phyloP scores from a whole-genome alignment of 768 basidiomycete species.

The Suillus tomentosus region DNA sequence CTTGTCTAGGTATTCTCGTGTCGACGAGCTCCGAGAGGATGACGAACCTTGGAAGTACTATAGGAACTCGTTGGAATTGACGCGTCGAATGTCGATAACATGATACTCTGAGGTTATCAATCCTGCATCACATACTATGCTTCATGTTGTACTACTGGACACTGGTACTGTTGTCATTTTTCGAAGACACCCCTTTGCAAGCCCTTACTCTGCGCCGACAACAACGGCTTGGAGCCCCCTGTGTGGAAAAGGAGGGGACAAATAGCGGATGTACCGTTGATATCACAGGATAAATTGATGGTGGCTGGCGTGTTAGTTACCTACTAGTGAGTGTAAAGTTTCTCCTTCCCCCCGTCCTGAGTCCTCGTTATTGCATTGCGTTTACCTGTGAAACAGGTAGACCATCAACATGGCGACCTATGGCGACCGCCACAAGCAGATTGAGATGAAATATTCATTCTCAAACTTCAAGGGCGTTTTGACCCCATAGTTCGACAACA shows the following conservation, averaged over 20 bases:
- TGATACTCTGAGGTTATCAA: not conserved
- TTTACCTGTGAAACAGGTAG: not conserved
- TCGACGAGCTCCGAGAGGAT: constrained; percentile 30
- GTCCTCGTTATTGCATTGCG: not conserved
- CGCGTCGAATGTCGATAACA: not conserved
- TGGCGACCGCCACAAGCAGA: not conserved
- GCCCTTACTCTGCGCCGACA: constrained; percentile 72
- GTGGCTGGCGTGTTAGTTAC: not conserved
- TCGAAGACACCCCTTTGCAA: not conserved
- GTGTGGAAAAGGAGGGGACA: constrained; percentile 9
- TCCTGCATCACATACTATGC: not conserved
- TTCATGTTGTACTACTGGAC: not conserved
- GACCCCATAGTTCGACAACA: not conserved
- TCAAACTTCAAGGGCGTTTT: not conserved
- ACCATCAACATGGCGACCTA: not conserved
- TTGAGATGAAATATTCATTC: not conserved
- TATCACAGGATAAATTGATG: not conserved
- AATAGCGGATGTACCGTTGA: not conserved
- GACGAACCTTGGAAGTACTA: constrained; percentile 35
- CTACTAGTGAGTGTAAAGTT: not conserved
- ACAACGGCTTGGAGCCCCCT: constrained; percentile 84
- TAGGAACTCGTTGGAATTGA: constrained; percentile 6
- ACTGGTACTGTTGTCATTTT: not conserved
- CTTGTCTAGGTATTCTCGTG: constrained; percentile 22
- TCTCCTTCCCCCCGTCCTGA: not conserved